Conservation (phyloP, 139 green algal genomes). For the Microglena sp. region DNA sequence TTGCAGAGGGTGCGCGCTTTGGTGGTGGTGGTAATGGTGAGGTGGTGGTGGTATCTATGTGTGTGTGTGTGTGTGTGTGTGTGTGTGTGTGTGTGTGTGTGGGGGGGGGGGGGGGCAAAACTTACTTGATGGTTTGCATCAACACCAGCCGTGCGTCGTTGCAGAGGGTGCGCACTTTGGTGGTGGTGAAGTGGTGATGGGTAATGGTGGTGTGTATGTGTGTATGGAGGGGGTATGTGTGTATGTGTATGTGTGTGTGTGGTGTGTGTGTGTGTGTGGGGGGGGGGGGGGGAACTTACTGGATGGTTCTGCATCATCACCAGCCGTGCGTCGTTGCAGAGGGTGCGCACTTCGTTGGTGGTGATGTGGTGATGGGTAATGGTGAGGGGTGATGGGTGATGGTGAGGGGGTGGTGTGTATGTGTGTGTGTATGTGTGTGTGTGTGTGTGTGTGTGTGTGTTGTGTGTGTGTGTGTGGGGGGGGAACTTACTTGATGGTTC, state of each 20-base stretch:
- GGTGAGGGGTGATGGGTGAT: too few species aligned
- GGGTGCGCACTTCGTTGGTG: too few species aligned
- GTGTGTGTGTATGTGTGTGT: not conserved
- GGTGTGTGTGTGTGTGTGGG: conserved; percentile 13
- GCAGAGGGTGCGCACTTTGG: too few species aligned
- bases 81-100: conserved; percentile 14
- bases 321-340: conserved; percentile 66
- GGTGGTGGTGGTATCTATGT: not conserved
- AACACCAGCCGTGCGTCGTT: conserved; percentile 84
- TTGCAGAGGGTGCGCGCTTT: too few species aligned
- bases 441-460: not conserved
- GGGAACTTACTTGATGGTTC: conserved; percentile 23
- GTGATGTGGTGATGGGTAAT: not conserved
- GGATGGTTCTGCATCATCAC: conserved; percentile 80
- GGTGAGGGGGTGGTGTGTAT: too few species aligned
- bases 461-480: not conserved
- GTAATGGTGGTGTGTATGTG: too few species aligned
- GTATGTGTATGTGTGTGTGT: too few species aligned
- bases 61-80: conserved; percentile 5
- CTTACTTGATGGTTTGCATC: conserved; percentile 50
- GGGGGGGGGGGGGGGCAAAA: too few species aligned
- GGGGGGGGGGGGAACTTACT: too few species aligned
- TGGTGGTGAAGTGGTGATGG: too few species aligned
- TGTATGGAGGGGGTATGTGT: too few species aligned
- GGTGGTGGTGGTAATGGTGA: too few species aligned